phyloP scores from a whole-genome alignment of 306 rosid genomes.

The Leucaena leucocephala region DNA sequence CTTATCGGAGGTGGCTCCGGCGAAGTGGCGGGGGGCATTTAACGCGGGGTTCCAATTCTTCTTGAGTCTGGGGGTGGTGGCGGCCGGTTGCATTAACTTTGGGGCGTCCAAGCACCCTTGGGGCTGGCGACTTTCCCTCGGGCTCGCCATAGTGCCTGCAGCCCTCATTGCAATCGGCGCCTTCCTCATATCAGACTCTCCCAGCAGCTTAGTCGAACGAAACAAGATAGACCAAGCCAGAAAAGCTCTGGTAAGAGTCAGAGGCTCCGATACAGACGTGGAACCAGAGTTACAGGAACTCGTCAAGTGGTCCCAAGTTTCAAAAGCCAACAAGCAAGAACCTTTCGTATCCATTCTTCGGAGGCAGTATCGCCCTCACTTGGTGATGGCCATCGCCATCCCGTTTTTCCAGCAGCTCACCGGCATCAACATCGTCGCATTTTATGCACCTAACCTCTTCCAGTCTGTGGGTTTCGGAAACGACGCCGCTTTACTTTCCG shows the following conservation, averaged over 20 bases:
- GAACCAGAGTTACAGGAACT: slow-evolving; percentile 49
- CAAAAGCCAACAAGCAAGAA: slow-evolving; percentile 43
- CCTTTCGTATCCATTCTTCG: slow-evolving; percentile 55
- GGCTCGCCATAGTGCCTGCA: slow-evolving; percentile 57
- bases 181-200: slow-evolving; percentile 57
- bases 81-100: slow-evolving; percentile 50
- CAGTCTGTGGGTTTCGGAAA: slow-evolving; percentile 68
- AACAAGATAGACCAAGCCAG: slow-evolving; percentile 45
- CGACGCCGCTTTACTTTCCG: slow-evolving; percentile 54
- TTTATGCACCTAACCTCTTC: slow-evolving; percentile 71
- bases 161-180: slow-evolving; percentile 50
- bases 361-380: slow-evolving; percentile 65
- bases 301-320: slow-evolving; percentile 30
- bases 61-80: slow-evolving; percentile 52
- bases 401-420: slow-evolving; percentile 65
- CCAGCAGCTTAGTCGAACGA: slow-evolving; percentile 60
- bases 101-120: slow-evolving; percentile 42
- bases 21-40: slow-evolving; percentile 65
- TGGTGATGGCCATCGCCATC: slow-evolving; percentile 54
- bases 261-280: slow-evolving; percentile 43
- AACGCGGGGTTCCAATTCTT: slow-evolving; percentile 49
- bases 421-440: slow-evolving; percentile 70
- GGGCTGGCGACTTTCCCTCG: slow-evolving; percentile 67
- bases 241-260: slow-evolving; percentile 35
- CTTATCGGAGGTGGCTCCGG: slow-evolving; percentile 46